Evolutionary conservation across 768 basidiomycete species (phyloP), one percentile per base, ranked within the genome.

Genomic region (Macrolepiota dolichaula): DNA sequence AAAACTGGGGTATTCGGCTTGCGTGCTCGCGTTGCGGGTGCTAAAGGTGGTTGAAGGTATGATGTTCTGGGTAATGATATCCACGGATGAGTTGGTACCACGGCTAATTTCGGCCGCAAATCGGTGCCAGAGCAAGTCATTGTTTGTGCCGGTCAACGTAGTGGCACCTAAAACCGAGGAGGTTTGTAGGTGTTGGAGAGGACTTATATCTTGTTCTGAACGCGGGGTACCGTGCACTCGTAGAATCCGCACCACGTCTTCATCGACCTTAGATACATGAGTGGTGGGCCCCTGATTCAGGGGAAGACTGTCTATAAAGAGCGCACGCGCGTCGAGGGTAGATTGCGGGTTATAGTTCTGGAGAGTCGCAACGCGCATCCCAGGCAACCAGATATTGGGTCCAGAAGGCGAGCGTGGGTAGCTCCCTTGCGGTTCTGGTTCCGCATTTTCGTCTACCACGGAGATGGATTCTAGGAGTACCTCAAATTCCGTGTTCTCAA

Each of bases 81-180:
- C 72, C 19, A 78, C 74, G 55, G 77, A 74, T 0, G 77, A 78
- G 51, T 74, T 71, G 61, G 78, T 74, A 29, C 81, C 69, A 40
- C 64, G 73, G 73, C 79, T 81, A 24, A 79, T 77, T 62, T 77
- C 72, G 46, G 76, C 67, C 1, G 69, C 67, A 32, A 76, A 11
- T 58, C 25, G 25, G 36, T 10, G 7, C 29, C 3, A 7, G 29
- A 32, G 3, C 7, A 32, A 7, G 7, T 32, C 29, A 19, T 24
- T 2, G 27, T 29, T 5, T 22, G 38, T 13, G 17, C 22, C 6
- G 27, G 38, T 44, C 22, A 9, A 3, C 17, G 9, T 15, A 4
- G 13, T 35, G 4, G n/a, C n/a, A n/a, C n/a, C n/a, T n/a, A n/a
- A n/a, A n/a, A n/a, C n/a, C n/a, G n/a, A n/a, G n/a, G n/a, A n/a